Percentiles rank a stretch among this genome's conserved stretches.
phyloP scores from a whole-genome alignment of 257 asterid genomes.

The Solanum verrucosum region DNA sequence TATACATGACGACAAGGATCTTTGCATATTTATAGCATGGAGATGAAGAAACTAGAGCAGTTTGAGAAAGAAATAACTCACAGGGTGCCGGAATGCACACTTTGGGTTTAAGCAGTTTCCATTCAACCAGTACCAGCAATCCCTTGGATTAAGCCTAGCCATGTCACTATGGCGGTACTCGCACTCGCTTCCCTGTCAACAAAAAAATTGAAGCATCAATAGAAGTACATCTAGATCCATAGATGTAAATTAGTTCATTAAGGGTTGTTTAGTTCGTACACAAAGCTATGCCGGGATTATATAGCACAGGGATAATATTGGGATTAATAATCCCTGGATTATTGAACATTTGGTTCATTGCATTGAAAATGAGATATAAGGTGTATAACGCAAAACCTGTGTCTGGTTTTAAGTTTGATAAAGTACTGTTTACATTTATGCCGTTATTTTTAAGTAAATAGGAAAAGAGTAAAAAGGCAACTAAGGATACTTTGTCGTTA shows the following conservation, averaged over 20 bases:
- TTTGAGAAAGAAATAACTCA: conserved; percentile 24
- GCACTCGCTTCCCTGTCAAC: conserved; percentile 44
- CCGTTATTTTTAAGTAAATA: background rate
- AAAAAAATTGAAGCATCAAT: background rate
- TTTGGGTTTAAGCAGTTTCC: conserved; percentile 3
- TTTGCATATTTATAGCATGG: background rate
- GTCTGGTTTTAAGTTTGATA: background rate
- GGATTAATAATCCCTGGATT: background rate
- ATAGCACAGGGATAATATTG: background rate
- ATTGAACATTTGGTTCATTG: background rate
- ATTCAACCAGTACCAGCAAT: conserved; percentile 5
- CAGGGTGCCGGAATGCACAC: conserved; percentile 82
- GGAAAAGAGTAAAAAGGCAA: background rate
- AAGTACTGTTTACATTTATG: background rate
- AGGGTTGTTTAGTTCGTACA: background rate
- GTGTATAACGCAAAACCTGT: background rate
- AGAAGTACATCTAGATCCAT: background rate
- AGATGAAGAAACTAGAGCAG: background rate
- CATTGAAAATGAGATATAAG: background rate
- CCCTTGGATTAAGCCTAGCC: conserved; percentile 9
- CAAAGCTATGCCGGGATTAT: background rate
- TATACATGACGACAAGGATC: background rate
- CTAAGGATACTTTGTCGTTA: background rate
- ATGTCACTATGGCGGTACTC: conserved; percentile 8
- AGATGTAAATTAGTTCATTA: no score